Evolutionary conservation across 1,284 basidiomycete species (phyloP).

Genomic region (Termitomyces sp.): DNA sequence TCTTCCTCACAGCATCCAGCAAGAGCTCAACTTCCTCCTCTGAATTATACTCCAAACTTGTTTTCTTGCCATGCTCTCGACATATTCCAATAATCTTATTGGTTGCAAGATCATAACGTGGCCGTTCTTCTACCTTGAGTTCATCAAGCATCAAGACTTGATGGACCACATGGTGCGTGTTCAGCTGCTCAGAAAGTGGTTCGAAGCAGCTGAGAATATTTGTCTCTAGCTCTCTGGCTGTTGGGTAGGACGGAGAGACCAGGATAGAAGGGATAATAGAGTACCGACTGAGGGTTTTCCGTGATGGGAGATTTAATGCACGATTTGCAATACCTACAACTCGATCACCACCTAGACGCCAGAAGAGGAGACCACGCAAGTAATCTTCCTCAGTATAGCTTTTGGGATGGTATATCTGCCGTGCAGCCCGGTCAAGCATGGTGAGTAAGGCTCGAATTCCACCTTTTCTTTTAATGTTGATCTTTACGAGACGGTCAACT

Average conservation of each 20-base stretch:
- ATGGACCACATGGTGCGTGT: conserved; percentile 5
- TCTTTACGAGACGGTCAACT: conserved; percentile 19
- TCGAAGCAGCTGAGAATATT: conserved; percentile 16
- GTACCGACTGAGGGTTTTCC: conserved; percentile 16
- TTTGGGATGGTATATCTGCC: conserved; percentile 19
- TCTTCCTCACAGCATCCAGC: not conserved
- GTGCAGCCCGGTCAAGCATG: conserved; percentile 15
- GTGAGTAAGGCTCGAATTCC: conserved; percentile 18
- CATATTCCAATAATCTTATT: conserved; percentile 24
- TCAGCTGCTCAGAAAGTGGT: conserved; percentile 6
- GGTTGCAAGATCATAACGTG: conserved; percentile 19
- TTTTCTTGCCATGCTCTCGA: conserved; percentile 19
- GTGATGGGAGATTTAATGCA: conserved; percentile 16
- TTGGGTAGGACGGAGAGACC: conserved; percentile 17
- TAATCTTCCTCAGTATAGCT: conserved; percentile 22
- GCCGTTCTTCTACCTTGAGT: conserved; percentile 20
- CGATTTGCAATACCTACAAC: conserved; percentile 20
- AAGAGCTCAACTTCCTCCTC: not conserved
- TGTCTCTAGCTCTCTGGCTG: conserved; percentile 14
- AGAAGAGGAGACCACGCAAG: conserved; percentile 17
- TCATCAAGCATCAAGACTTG: conserved; percentile 25
- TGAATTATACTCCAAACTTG: conserved; percentile 14
- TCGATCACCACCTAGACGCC: conserved; percentile 18
- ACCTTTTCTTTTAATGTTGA: conserved; percentile 10
- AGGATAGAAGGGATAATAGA: conserved; percentile 17